phyloP scores from a whole-genome alignment of 208 protist species.

The Trypanosoma caninum region DNA sequence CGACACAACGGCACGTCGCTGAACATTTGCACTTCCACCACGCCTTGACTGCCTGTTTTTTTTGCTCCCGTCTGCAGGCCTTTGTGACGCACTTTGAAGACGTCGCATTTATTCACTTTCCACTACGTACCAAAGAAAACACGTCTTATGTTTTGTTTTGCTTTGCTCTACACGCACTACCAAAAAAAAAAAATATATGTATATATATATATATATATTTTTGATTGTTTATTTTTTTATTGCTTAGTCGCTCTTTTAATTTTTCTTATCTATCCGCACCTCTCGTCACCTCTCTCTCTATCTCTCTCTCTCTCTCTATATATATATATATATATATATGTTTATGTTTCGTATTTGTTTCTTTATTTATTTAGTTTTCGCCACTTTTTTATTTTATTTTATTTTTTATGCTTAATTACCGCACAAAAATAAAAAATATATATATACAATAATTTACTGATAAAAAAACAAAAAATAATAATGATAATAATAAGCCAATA shows the following conservation, averaged over 20 bases:
- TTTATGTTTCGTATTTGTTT: not conserved
- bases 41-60: not conserved
- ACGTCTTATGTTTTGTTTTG: too few relatives aligned
- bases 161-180: too few relatives aligned
- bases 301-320: not conserved
- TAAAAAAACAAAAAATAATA: too few relatives aligned
- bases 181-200: too few relatives aligned
- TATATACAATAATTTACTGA: too few relatives aligned
- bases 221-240: too few relatives aligned
- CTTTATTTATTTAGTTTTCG: too few relatives aligned
- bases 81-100: conserved; percentile 3
- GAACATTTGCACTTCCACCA: conserved; percentile 1
- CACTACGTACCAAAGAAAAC: too few relatives aligned
- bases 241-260: not conserved
- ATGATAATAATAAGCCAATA: too few relatives aligned
- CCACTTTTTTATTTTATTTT: not conserved
- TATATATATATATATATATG: not conserved
- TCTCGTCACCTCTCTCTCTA: not conserved
- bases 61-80: not conserved
- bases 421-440: too few relatives aligned
- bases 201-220: too few relatives aligned
- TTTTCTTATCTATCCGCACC: not conserved
- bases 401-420: not conserved
- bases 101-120: conserved; percentile 1
- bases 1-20: conserved; percentile 8